Base-by-base conservation (phyloP, 2,329 filamentous ascomycete species). In the Harringtonia lauricola region DNA sequence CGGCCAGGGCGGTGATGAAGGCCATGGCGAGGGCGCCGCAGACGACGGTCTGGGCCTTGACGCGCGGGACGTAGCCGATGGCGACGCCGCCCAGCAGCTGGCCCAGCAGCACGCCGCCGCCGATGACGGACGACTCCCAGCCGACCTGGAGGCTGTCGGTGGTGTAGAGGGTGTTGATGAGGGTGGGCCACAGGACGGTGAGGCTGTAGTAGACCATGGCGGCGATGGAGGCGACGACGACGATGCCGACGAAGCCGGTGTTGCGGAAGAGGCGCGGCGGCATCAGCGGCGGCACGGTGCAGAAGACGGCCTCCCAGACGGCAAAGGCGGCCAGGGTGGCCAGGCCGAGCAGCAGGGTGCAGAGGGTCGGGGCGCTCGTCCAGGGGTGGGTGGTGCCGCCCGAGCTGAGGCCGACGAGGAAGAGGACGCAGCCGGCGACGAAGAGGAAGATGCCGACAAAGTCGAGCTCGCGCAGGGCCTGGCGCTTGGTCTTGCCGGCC, bases 171-270 rank as follows among this genome's bases (percentile, higher is more conserved):
- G 55, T 51, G n/a, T 48, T 45, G 44, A 70, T 61, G n/a, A 64
- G 60, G 10, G 61, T 61, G 2, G 67, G 68, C 62, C 66, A 68
- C 13, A 70, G 58, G 13, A 67, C 57, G 8, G 60, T 65, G 45
- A 71, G 54, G 13, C 58, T 60, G 53, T 65, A 70, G 54, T 66
- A 71, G 8, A 68, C 55, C 60, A 67, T 66, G 28, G 62, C 62
- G n/a, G 59, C 62, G 39, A 67, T 58, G 6, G 59, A 58, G 2
- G 63, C 65, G 36, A 60, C 56, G 30, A 56, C 49, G 30, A 67
- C 58, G 40, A 67, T 58, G 40, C 61, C 64, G 29, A 61, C 53
- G 48, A 62, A 69, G 1, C 59, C 59, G 5, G 57, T 47, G 43
- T 67, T 63, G 35, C 53, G 56, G 56, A 70, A 66, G 40, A 71